A percentile compares a stretch with the other conserved stretches of the same genome.
phyloP scores from a whole-genome alignment of 306 rosid species.

The Glycine soja region DNA sequence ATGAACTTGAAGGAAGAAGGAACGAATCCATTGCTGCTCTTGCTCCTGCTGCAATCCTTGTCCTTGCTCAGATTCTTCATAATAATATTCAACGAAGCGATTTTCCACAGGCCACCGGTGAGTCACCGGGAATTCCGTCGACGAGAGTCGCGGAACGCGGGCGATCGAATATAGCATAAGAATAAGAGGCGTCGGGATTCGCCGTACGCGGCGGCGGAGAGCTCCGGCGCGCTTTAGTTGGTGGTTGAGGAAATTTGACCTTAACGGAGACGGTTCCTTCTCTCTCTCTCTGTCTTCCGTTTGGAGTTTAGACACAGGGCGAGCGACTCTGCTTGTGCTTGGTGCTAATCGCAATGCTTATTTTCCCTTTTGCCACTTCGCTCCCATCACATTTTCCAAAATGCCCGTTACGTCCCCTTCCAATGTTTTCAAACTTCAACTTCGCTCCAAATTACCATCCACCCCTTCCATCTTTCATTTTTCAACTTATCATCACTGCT shows the following conservation, averaged over 20 bases:
- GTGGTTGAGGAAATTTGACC: slow-evolving; percentile 63
- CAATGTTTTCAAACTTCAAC: slow-evolving; percentile 33
- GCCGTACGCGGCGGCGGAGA: slow-evolving; percentile 46
- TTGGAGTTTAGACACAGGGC: slow-evolving; percentile 34
- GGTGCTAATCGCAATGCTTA: slow-evolving; percentile 56
- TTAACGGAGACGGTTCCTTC: slow-evolving; percentile 62
- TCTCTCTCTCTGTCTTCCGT: background rate
- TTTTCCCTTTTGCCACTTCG: slow-evolving; percentile 39
- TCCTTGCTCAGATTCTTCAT: slow-evolving; percentile 80
- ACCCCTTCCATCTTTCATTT: slow-evolving; percentile 7
- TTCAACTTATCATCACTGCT: background rate
- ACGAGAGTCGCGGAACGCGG: slow-evolving; percentile 51
- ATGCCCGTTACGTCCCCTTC: slow-evolving; percentile 36
- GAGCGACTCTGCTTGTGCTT: slow-evolving; percentile 40
- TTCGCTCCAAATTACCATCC: slow-evolving; percentile 42
- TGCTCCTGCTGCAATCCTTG: slow-evolving; percentile 58
- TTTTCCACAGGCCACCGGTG: slow-evolving; percentile 49
- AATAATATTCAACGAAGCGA: slow-evolving; percentile 49
- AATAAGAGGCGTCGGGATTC: slow-evolving; percentile 10
- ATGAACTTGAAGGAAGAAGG: slow-evolving; percentile 91
- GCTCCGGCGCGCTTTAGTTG: slow-evolving; percentile 37
- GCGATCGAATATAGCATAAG: slow-evolving; percentile 56
- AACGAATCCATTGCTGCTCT: slow-evolving; percentile 69
- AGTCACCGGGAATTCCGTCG: slow-evolving; percentile 50
- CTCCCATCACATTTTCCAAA: slow-evolving; percentile 18